Percentiles rank a stretch among this genome's conserved stretches.
These are phyloP conservation scores for Pyrenophora seminiperda DNA, from an alignment of 2,329 filamentous ascomycete genomes.

Conservation along the genomic window DNA sequence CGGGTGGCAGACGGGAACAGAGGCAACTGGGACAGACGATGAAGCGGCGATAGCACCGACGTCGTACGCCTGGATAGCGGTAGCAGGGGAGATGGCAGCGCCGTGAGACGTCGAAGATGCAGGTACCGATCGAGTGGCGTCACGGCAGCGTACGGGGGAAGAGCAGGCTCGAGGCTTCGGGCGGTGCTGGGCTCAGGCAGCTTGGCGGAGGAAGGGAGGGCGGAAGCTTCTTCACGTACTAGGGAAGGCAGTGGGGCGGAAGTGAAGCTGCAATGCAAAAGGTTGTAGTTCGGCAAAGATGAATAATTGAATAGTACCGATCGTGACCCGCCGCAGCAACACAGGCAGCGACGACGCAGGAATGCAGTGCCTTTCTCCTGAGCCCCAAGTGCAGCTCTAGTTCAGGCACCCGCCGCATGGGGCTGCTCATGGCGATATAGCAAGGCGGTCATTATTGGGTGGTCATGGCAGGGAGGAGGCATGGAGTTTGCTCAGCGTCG, in stretches of 20 bases:
- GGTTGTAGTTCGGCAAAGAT: conserved; percentile 33
- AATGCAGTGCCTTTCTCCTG: conserved; percentile 32
- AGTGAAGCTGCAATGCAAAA: conserved; percentile 36
- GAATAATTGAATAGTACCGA: conserved; percentile 40
- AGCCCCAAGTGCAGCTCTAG: conserved; percentile 30
- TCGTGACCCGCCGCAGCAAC: conserved; percentile 34
- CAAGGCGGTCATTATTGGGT: conserved; percentile 41
- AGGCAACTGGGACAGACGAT: conserved; percentile 29
- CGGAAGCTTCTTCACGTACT: conserved; percentile 36
- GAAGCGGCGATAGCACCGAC: conserved; percentile 37
- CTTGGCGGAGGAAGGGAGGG: conserved; percentile 29
- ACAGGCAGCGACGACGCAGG: conserved; percentile 30
- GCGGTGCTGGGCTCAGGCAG: conserved; percentile 24
- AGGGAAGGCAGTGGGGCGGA: conserved; percentile 36
- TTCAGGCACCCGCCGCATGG: conserved; percentile 42
- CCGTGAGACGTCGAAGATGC: conserved; percentile 41
- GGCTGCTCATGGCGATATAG: conserved; percentile 37
- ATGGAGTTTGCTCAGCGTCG: conserved; percentile 29
- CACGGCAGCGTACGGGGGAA: conserved; percentile 29
- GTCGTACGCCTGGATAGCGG: conserved; percentile 31
- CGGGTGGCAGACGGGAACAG: conserved; percentile 25
- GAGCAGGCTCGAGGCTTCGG: conserved; percentile 25
- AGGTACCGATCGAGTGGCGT: conserved; percentile 35
- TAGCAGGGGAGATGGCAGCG: conserved; percentile 32
- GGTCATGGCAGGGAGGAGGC: conserved; percentile 38